Base-by-base conservation (phyloP, 148 eudicot genomes). In the Limonium bicolor region DNA sequence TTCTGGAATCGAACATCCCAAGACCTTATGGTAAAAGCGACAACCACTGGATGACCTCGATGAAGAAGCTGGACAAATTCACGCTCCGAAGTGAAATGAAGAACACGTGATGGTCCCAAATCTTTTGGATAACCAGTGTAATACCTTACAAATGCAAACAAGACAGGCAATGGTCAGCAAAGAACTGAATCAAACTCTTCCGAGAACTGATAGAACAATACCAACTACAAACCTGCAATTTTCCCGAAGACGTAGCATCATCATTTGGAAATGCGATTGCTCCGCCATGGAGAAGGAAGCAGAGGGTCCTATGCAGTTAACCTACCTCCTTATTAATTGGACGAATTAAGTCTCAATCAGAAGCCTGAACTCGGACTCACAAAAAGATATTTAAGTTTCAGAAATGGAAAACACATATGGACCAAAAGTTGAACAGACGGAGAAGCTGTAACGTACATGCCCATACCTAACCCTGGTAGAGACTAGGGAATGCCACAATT, bases 111-210 rank as follows among this genome's bases (percentile, higher is more conserved):
- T 8, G 82, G 93, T 33, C 99, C 95, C 36, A 81, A 76, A 73
- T 84, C 85, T 76, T 85, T 90, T 9, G 99, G 95, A 60, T 70
- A 80, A n/a, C 93, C 99, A 31, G 99, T 84, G 24, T 85, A 81
- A 60, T 90, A 80, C 74, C 97, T 90, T 46, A 17, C 17, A 46
- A 60, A 28, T 32, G 41, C 50, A 58, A 10, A 26, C 25, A 28
- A 48, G 50, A 46, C n/a, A 54, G 4, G 36, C 14, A 26, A 41
- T 15, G 40, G 36, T n/a, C 21, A 19, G 26, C n/a, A 35, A n/a
- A 33, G 27, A n/a, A 9, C 18, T 13, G 27, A 18, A 46, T 18
- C n/a, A 16, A 8, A 9, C 36, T 27, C 1, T 50, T 32, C 9
- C 11, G 20, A 31, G 15, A 42, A 20, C 32, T 21, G 20, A 16